phyloP scores from a whole-genome alignment of 2,329 filamentous ascomycete genomes.

The Didymella keratinophila region DNA sequence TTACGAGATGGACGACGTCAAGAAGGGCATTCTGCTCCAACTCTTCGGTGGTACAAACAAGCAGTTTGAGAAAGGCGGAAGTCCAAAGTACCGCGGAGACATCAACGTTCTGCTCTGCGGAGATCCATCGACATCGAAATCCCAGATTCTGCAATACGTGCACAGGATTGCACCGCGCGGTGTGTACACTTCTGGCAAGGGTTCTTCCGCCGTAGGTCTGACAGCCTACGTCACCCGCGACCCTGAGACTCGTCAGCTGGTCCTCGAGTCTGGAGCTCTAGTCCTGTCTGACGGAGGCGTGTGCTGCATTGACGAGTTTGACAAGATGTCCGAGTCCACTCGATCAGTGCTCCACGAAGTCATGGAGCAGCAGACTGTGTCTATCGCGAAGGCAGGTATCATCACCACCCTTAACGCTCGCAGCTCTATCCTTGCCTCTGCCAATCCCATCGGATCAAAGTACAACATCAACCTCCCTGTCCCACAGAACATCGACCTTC shows the following conservation, averaged over 20 bases:
- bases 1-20: slow-evolving; percentile 98
- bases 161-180: slow-evolving; percentile 96
- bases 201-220: slow-evolving; percentile 77
- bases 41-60: slow-evolving; percentile 98
- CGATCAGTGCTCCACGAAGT: slow-evolving; percentile 80
- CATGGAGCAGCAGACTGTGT: slow-evolving; percentile 82
- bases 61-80: slow-evolving; percentile 94
- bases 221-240: slow-evolving; percentile 81
- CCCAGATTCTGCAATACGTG: slow-evolving; percentile 90
- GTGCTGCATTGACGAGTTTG: slow-evolving; percentile 81
- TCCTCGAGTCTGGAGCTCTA: slow-evolving; percentile 76
- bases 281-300: slow-evolving; percentile 78
- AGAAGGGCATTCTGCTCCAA: slow-evolving; percentile 96
- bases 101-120: slow-evolving; percentile 97
- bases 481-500: slow-evolving; percentile 96
- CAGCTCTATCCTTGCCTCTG: slow-evolving; percentile 94
- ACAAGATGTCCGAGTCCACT: slow-evolving; percentile 80
- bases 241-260: slow-evolving; percentile 75
- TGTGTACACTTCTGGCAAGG: slow-evolving; percentile 79
- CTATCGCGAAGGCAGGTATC: slow-evolving; percentile 79
- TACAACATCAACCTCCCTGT: slow-evolving; percentile 97
- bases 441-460: slow-evolving; percentile 96
- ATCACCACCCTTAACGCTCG: slow-evolving; percentile 92
- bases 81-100: slow-evolving; percentile 93
- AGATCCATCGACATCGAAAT: slow-evolving; percentile 96